Evolutionary conservation across 352 stramenopile genomes (phyloP).

Genomic region (Detonula confervacea): DNA sequence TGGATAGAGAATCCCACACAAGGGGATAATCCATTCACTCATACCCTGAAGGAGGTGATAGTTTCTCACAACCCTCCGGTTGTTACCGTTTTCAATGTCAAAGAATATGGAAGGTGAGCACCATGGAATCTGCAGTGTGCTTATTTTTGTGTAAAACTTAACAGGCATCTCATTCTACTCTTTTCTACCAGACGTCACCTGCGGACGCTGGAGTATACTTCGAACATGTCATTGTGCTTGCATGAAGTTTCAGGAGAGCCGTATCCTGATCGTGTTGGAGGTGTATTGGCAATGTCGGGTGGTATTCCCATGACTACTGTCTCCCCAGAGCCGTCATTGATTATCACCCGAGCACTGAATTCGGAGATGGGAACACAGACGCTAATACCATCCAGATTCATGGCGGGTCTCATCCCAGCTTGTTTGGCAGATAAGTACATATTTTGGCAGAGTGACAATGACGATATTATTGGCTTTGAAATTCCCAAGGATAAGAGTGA

Average conservation of each 20-base stretch:
- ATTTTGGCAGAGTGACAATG: constrained; percentile 97
- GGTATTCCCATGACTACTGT: constrained; percentile 86
- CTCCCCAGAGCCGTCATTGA: constrained; percentile 85
- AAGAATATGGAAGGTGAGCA: constrained; percentile 92
- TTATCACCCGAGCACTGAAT: constrained; percentile 89
- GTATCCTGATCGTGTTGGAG: constrained; percentile 84
- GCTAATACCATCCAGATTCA: constrained; percentile 90
- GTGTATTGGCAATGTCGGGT: constrained; percentile 83
- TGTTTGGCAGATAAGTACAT: constrained; percentile 94
- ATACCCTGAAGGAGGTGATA: constrained; percentile 98
- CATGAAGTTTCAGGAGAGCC: constrained; percentile 90
- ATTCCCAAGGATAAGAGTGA: constrained; percentile 82
- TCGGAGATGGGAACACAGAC: constrained; percentile 84
- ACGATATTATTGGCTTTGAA: constrained; percentile 93
- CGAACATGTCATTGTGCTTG: constrained; percentile 92
- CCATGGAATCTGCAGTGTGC: too few relatives aligned
- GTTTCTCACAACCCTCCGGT: constrained; percentile 92
- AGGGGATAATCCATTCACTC: constrained; percentile 59
- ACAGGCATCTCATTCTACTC: not conserved
- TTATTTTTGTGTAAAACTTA: not conserved
- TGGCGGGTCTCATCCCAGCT: constrained; percentile 93
- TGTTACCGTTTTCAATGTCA: constrained; percentile 96
- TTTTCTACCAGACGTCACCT: constrained; percentile 87
- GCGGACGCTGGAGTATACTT: constrained; percentile 96
- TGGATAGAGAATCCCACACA: constrained; percentile 84